These are phyloP conservation scores for Scheffersomyces lignosus DNA, from an alignment of 805 yeast species.

Conservation along the genomic window DNA sequence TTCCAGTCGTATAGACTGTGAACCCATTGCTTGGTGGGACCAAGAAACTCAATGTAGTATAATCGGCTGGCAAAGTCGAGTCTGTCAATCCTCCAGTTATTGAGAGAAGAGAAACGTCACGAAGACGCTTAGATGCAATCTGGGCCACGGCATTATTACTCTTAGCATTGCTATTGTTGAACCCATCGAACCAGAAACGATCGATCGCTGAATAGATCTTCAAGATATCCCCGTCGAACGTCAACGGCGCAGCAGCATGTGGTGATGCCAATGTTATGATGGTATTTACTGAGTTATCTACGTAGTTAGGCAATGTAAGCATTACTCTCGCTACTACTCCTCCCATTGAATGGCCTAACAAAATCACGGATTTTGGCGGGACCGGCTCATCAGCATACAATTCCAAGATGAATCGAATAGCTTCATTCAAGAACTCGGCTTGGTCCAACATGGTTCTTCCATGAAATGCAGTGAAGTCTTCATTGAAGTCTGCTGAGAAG, in stretches of 20 bases:
- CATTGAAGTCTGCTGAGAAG: slow-evolving; percentile 91
- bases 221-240: slow-evolving; percentile 87
- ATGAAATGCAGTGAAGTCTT: slow-evolving; percentile 94
- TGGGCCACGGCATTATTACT: slow-evolving; percentile 11
- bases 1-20: slow-evolving; percentile 79
- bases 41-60: slow-evolving; percentile 69
- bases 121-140: slow-evolving; percentile 48
- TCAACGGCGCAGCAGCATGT: slow-evolving; percentile 87
- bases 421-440: slow-evolving; percentile 90
- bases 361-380: slow-evolving; percentile 68
- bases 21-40: slow-evolving; percentile 78
- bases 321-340: slow-evolving; percentile 90
- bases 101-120: slow-evolving; percentile 70
- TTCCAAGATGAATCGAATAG: slow-evolving; percentile 70
- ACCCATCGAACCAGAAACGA: slow-evolving; percentile 76
- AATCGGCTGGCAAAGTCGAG: slow-evolving; percentile 83
- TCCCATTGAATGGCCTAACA: slow-evolving; percentile 96
- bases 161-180: slow-evolving; percentile 24
- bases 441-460: slow-evolving; percentile 92
- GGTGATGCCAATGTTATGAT: slow-evolving; percentile 88
- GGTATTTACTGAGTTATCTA: slow-evolving; percentile 72
- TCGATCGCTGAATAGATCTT: slow-evolving; percentile 73
- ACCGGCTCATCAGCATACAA: slow-evolving; percentile 50
- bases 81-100: slow-evolving; percentile 88
- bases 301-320: slow-evolving; percentile 76